These are phyloP conservation scores for Trichosporon ovoides DNA, from an alignment of 1,284 basidiomycete genomes.

Conservation along the genomic window DNA sequence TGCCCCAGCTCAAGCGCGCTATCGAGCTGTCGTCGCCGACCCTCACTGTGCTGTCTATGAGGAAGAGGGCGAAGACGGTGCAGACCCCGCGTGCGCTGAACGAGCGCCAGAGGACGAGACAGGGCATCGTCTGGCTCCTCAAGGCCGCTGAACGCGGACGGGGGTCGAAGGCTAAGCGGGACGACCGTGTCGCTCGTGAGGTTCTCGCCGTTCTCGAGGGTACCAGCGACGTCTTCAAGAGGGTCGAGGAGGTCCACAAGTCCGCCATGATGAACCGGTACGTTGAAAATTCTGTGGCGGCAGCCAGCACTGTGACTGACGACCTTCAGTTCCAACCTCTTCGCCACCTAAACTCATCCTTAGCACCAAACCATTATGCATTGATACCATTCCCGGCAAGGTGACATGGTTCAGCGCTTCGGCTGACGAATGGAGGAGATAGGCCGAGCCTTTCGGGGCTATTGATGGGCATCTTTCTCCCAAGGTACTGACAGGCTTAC, in stretches of 20 bases:
- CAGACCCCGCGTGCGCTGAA: constrained; percentile 63
- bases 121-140: constrained; percentile 64
- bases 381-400: not conserved
- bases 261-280: constrained; percentile 75
- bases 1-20: constrained; percentile 70
- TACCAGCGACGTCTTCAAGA: constrained; percentile 55
- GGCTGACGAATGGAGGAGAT: too few relatives aligned
- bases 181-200: constrained; percentile 68
- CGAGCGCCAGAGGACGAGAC: constrained; percentile 68
- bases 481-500: too few relatives aligned
- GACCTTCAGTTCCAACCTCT: constrained; percentile 8
- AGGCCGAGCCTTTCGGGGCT: too few relatives aligned
- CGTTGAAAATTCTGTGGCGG: constrained; percentile 43
- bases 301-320: not conserved
- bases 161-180: constrained; percentile 21
- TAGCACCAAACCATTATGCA: not conserved
- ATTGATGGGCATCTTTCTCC: too few relatives aligned
- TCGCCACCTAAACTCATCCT: constrained; percentile 1
- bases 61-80: constrained; percentile 59
- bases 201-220: constrained; percentile 64
- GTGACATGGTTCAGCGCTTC: too few relatives aligned
- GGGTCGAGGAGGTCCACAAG: constrained; percentile 62
- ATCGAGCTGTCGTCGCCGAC: constrained; percentile 63
- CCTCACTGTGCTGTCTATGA: constrained; percentile 55
- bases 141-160: constrained; percentile 54